Conservation (phyloP, 345 rosid species). For the Brassica carinata region DNA sequence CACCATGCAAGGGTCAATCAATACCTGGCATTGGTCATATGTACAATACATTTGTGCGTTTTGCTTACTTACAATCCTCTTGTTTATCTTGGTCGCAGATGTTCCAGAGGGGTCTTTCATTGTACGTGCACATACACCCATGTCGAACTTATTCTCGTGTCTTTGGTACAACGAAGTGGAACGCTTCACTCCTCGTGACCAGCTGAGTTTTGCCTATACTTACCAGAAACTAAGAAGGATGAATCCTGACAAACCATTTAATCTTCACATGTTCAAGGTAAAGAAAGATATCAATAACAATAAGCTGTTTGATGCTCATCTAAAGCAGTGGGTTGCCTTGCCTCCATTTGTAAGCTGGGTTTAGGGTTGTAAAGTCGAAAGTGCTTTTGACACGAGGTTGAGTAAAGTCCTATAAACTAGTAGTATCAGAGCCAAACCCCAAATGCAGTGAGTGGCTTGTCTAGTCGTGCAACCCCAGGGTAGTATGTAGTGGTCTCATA, state of each 20-base stretch:
- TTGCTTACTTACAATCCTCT: conserved; percentile 3
- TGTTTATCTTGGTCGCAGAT: conserved; percentile 52
- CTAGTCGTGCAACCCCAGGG: conserved; percentile 13
- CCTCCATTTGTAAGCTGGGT: not conserved
- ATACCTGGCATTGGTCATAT: not conserved
- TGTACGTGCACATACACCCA: conserved; percentile 91
- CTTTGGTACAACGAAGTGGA: conserved; percentile 99
- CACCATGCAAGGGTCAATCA: conserved; percentile 19
- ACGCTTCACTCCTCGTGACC: conserved; percentile 96
- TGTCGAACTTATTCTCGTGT: conserved; percentile 96
- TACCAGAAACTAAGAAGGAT: conserved; percentile 80
- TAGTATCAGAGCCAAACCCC: conserved; percentile 2
- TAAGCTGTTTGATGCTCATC: conserved; percentile 17
- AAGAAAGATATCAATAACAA: not conserved
- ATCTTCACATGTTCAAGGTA: conserved; percentile 97
- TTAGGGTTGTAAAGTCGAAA: not conserved
- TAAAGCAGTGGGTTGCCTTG: not conserved
- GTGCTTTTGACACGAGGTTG: conserved; percentile 2
- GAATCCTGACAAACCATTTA: conserved; percentile 79
- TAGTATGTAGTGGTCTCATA: conserved; percentile 7
- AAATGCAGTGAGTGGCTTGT: conserved; percentile 12
- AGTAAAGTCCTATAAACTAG: conserved; percentile 15
- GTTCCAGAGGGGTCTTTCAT: conserved; percentile 98
- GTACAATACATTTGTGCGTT: not conserved
- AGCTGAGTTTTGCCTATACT: conserved; percentile 88